A percentile compares a stretch with the other conserved stretches of the same genome.
phyloP scores from a whole-genome alignment of 108 stramenopile genomes.

The Conticribra guillardii region DNA sequence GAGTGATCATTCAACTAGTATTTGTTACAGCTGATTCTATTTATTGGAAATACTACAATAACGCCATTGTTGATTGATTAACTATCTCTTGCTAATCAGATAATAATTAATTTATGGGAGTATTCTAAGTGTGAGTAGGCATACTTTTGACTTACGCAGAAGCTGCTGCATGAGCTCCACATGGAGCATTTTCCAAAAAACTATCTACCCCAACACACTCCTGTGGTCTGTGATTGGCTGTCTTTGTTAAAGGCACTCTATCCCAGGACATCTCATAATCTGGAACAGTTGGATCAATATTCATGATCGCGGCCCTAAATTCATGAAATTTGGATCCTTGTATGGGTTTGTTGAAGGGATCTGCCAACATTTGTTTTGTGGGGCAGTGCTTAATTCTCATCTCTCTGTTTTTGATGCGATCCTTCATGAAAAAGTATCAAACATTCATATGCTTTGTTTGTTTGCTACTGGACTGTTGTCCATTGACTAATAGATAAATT shows the following conservation, averaged over 20 bases:
- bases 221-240: not conserved
- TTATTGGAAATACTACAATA: no score
- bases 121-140: no score
- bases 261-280: not conserved
- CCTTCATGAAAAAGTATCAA: slow-evolving; percentile 7
- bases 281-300: not conserved
- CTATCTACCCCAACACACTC: not conserved
- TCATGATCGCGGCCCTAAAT: slow-evolving; percentile 1
- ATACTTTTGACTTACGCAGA: no score
- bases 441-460: slow-evolving; percentile 9
- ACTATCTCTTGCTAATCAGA: no score
- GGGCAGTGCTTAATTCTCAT: not conserved
- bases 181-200: no score
- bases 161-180: no score
- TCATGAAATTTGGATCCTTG: slow-evolving; percentile 10
- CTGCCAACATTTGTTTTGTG: not conserved
- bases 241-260: not conserved
- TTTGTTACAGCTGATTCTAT: no score
- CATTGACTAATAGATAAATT: slow-evolving; percentile 1
- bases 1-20: no score
- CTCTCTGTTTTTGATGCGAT: not conserved
- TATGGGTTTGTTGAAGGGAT: slow-evolving; percentile 3
- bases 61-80: no score
- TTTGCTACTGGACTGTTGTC: not conserved
- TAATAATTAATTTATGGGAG: no score